Percentiles rank a stretch among this genome's conserved stretches.
Conservation (phyloP, 345 rosid species). For the Iberis pinnata region DNA sequence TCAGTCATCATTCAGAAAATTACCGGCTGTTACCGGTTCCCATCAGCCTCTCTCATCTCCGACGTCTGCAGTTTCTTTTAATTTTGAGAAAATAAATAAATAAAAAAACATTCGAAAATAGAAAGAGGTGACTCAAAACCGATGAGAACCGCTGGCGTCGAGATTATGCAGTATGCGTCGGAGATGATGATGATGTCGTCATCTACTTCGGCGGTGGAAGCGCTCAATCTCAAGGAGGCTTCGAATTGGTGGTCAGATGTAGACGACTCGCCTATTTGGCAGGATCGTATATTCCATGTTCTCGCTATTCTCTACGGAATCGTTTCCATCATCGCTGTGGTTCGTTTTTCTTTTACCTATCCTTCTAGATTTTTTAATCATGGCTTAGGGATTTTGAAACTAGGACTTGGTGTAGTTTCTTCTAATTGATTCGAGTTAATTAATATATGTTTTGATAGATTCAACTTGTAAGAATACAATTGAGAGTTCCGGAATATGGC, state of each 20-base stretch:
- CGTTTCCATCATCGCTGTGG: slow-evolving; percentile 70
- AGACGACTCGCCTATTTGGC: slow-evolving; percentile 65
- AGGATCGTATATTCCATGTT: slow-evolving; percentile 68
- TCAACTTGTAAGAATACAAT: slow-evolving; percentile 77
- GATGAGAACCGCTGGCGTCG: slow-evolving; percentile 31
- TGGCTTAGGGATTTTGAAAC: slow-evolving; percentile 4
- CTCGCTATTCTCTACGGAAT: slow-evolving; percentile 62
- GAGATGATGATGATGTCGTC: slow-evolving; percentile 20
- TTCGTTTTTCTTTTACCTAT: slow-evolving; percentile 12
- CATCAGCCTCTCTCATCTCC: background rate
- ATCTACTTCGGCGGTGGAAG: slow-evolving; percentile 25
- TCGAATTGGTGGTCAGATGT: slow-evolving; percentile 66
- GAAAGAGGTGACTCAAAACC: no score
- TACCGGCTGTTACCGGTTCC: slow-evolving; percentile 28
- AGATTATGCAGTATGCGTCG: slow-evolving; percentile 25
- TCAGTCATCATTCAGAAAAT: slow-evolving; percentile 17
- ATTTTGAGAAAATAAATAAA: background rate
- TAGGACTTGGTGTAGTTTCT: no score
- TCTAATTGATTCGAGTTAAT: background rate
- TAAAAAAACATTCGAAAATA: no score
- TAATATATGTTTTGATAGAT: slow-evolving; percentile 37
- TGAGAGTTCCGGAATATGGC: slow-evolving; percentile 90
- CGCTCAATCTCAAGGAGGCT: slow-evolving; percentile 43
- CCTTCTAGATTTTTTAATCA: background rate
- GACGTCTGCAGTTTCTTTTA: slow-evolving; percentile 21